Base-by-base conservation (phyloP, 1,139 yeast genomes). In the Kazachstania sp. region DNA sequence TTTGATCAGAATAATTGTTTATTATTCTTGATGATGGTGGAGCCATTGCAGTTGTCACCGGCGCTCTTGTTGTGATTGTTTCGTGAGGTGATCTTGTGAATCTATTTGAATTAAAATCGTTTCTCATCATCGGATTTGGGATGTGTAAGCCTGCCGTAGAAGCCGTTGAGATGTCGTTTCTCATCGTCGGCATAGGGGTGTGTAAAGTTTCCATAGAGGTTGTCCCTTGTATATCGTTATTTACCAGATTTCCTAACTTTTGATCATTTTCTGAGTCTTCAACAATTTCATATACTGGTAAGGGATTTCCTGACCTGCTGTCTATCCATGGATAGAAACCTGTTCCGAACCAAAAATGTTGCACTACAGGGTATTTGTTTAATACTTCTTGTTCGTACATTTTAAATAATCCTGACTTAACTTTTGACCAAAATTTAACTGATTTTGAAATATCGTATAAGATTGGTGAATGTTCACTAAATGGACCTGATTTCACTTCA, bases 311-410 rank as follows among this genome's bases (percentile, higher is more conserved):
- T 0, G 64, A 63, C 1, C 51, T 52, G 0, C 50, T 34, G 46
- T 77, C 76, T 23, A 57, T 59, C 90, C 90, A 84, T 0, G 92
- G 87, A 58, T 75, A 86, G 11, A 84, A 66, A 1, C 72, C 77
- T 1, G 69, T 64, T 0, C 98, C 97, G 68, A 90, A 90, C 72
- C 84, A 83, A 60, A 94, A 92, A 67, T 92, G 99, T 65, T 92
- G 99, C 2, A 86, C 87, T 15, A 87, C 95, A 0, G 95, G 95
- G 57, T 81, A 84, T 61, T 86, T 87, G 5, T 80, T 78, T 46
- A 86, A 69, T 1, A 87, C 95, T 62, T 87, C 95, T 2, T 78
- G 95, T 39, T 75, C 73, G 60, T 84, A 87, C 95, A 87, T 86
- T 60, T 82, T 84, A 45, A 82, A 58, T 71, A 87, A 73, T 0